These are phyloP conservation scores for Leccinellum albellum DNA, from an alignment of 768 basidiomycete genomes.

Conservation along the genomic window DNA sequence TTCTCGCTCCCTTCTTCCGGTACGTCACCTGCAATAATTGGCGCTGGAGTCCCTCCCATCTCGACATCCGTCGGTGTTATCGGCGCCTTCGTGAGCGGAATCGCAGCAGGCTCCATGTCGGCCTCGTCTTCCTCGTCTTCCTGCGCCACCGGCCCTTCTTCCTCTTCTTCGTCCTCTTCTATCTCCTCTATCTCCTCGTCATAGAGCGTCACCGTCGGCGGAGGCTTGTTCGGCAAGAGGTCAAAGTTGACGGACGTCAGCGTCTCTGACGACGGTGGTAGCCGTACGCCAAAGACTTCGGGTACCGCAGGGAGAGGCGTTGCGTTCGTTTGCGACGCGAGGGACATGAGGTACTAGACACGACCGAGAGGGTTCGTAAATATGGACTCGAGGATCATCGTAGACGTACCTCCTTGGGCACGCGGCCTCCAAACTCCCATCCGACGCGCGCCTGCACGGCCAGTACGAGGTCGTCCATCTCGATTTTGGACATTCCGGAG, in stretches of 20 bases:
- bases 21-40: conserved; percentile 32
- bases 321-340: conserved; percentile 81
- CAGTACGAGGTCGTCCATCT: conserved; percentile 76
- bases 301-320: conserved; percentile 79
- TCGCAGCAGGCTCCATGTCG: conserved; percentile 67
- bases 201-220: conserved; percentile 69
- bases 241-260: conserved; percentile 83
- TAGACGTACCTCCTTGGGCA: conserved; percentile 76
- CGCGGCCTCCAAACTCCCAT: conserved; percentile 87
- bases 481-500: conserved; percentile 58
- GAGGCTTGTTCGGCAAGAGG: conserved; percentile 79
- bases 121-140: conserved; percentile 58
- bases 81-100: conserved; percentile 36
- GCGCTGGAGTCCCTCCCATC: conserved; percentile 36
- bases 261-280: conserved; percentile 67
- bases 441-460: conserved; percentile 87
- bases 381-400: background rate
- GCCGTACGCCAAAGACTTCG: conserved; percentile 81
- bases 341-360: conserved; percentile 65
- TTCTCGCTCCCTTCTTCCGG: conserved; percentile 67
- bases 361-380: background rate
- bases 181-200: conserved; percentile 83
- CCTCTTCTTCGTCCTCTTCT: conserved; percentile 42
- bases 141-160: conserved; percentile 21
- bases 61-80: conserved; percentile 65